Conservation (phyloP, 1,284 basidiomycete species). For the Ceratobasidium sp. region DNA sequence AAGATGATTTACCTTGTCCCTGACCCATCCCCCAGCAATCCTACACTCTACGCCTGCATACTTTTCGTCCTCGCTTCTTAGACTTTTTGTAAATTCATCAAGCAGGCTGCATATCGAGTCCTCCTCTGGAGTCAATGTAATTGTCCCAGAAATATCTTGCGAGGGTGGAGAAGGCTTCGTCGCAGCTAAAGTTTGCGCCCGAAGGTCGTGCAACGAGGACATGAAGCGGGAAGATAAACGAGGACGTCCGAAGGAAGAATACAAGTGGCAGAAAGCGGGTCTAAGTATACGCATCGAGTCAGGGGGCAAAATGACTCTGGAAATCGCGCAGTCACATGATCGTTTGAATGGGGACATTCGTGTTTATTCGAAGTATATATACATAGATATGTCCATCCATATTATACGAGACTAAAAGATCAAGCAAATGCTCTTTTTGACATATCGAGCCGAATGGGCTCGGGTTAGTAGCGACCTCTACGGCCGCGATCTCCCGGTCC, state of each 20-base stretch:
- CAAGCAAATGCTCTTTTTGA: neutral
- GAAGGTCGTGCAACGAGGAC: constrained; percentile 7
- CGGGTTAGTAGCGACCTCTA: constrained; percentile 18
- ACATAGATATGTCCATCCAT: neutral
- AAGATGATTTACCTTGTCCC: constrained; percentile 81
- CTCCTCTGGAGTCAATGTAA: constrained; percentile 61
- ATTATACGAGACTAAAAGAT: neutral
- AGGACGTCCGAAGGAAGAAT: neutral
- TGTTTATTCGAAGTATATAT: constrained; percentile 16
- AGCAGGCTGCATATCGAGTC: constrained; percentile 67
- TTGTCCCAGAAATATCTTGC: constrained; percentile 43
- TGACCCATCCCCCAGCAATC: constrained; percentile 95
- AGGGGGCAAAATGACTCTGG: neutral
- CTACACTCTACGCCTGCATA: constrained; percentile 70
- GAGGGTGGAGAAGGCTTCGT: constrained; percentile 8
- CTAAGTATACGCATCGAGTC: constrained; percentile 4
- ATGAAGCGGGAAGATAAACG: neutral
- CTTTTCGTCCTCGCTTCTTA: constrained; percentile 56
- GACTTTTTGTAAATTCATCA: constrained; percentile 64
- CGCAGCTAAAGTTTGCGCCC: constrained; percentile 14
- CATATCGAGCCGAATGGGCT: too few relatives aligned
- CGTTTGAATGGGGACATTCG: neutral
- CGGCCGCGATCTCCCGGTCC: constrained; percentile 53
- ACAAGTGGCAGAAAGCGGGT: neutral
- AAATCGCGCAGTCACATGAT: constrained; percentile 21